phyloP scores from a whole-genome alignment of 176 grass and related monocot species.

The Themeda triandra region DNA sequence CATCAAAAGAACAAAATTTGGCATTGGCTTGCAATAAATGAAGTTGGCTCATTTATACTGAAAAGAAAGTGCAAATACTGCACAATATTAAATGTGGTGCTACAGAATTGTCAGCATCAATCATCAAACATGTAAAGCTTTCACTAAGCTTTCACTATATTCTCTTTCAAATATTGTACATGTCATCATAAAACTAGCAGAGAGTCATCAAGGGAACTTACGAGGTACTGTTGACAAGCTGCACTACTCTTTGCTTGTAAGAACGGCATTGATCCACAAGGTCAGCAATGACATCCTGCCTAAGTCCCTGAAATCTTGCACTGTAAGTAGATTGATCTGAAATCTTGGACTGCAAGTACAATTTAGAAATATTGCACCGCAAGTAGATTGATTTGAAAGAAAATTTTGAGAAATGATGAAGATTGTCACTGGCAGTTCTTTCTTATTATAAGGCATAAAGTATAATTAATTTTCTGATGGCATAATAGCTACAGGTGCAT shows the following conservation, averaged over 20 bases:
- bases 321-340: neutral
- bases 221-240: slow-evolving; percentile 79
- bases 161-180: neutral
- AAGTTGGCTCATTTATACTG: neutral
- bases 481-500: neutral
- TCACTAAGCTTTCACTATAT: neutral
- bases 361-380: neutral
- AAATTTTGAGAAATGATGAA: neutral
- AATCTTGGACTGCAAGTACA: neutral
- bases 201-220: slow-evolving; percentile 42
- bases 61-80: neutral
- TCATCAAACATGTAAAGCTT: neutral
- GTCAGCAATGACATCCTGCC: slow-evolving; percentile 76
- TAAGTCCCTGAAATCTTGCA: slow-evolving; percentile 45
- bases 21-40: neutral
- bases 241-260: slow-evolving; percentile 69
- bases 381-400: neutral
- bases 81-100: neutral
- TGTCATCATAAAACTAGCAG: slow-evolving; percentile 2
- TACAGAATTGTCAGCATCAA: neutral
- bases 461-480: neutral
- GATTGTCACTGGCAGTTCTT: neutral
- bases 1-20: neutral
- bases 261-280: slow-evolving; percentile 75
- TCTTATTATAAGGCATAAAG: neutral